A percentile compares a stretch with the other conserved stretches of the same genome.
Conservation (phyloP, 73 alveolate species). For the Paramecium biaurelia region DNA sequence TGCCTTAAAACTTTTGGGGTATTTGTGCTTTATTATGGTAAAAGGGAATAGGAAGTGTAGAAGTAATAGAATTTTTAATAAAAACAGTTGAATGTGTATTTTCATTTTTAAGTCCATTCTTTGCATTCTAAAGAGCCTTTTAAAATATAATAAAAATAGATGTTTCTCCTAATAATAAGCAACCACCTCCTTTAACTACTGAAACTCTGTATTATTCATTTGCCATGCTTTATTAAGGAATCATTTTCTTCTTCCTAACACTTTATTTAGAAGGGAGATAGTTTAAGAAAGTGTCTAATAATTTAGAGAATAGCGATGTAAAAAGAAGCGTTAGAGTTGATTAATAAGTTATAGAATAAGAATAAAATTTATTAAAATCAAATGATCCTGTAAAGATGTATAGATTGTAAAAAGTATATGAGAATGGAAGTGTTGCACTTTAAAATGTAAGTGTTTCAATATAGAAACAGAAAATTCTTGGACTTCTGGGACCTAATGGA, state of each 20-base stretch:
- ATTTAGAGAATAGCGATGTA: not conserved
- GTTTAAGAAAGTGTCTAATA: not conserved
- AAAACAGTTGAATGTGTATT: not conserved
- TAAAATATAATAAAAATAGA: not conserved
- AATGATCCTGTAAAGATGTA: not conserved
- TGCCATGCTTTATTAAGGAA: not conserved
- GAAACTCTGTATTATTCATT: not conserved
- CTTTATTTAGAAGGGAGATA: not conserved
- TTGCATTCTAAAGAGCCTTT: not conserved
- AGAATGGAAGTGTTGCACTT: conserved; percentile 43
- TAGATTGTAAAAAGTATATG: not conserved
- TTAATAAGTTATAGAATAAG: not conserved
- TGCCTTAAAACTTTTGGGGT: conserved; percentile 22
- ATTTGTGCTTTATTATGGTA: not conserved
- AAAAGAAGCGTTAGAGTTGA: not conserved
- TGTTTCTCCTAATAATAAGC: not conserved
- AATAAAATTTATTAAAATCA: not conserved
- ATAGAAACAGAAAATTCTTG: conserved; percentile 40
- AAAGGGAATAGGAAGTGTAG: not conserved
- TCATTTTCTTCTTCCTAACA: not conserved
- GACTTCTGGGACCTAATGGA: conserved; percentile 68
- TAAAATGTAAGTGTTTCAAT: conserved; percentile 36
- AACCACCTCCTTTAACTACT: not conserved
- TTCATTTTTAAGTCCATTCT: not conserved
- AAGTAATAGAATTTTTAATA: not conserved